These are phyloP conservation scores for Penstemon eatonii DNA, from an alignment of 257 asterid genomes.

Conservation along the genomic window DNA sequence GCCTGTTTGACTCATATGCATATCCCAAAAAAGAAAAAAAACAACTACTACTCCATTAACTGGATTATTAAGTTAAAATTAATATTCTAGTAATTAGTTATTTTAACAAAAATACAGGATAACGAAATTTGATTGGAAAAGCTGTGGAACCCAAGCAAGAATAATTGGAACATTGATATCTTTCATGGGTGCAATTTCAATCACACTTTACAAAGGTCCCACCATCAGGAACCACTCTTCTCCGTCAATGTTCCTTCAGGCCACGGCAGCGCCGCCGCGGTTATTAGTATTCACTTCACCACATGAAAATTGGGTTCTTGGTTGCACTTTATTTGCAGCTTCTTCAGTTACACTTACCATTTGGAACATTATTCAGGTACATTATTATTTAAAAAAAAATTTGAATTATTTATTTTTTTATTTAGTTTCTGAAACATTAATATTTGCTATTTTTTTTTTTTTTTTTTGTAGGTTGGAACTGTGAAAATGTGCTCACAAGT, in stretches of 20 bases:
- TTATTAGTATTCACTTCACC: slow-evolving; percentile 58
- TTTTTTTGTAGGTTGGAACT: slow-evolving; percentile 55
- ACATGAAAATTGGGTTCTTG: slow-evolving; percentile 69
- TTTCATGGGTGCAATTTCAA: slow-evolving; percentile 51
- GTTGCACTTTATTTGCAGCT: slow-evolving; percentile 64
- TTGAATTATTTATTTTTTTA: not conserved
- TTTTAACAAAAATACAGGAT: slow-evolving; percentile 33
- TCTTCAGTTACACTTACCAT: slow-evolving; percentile 56
- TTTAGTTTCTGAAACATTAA: not conserved
- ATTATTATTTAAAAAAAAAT: not conserved
- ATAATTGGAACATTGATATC: slow-evolving; percentile 58
- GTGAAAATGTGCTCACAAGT: slow-evolving; percentile 61
- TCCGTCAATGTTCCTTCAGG: slow-evolving; percentile 33
- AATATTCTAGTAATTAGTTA: not conserved
- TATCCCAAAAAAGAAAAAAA: too few species aligned
- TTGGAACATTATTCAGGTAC: slow-evolving; percentile 73
- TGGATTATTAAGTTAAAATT: too few species aligned
- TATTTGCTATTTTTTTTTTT: not conserved
- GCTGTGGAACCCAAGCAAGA: slow-evolving; percentile 52
- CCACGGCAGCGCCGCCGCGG: slow-evolving; percentile 26
- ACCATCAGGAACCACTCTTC: slow-evolving; percentile 43
- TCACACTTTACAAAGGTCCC: slow-evolving; percentile 62
- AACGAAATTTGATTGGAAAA: slow-evolving; percentile 48
- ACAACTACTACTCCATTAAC: too few species aligned
- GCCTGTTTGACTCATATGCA: too few species aligned